Base-by-base conservation (phyloP, 805 yeast species). In the Candida caryicola region DNA sequence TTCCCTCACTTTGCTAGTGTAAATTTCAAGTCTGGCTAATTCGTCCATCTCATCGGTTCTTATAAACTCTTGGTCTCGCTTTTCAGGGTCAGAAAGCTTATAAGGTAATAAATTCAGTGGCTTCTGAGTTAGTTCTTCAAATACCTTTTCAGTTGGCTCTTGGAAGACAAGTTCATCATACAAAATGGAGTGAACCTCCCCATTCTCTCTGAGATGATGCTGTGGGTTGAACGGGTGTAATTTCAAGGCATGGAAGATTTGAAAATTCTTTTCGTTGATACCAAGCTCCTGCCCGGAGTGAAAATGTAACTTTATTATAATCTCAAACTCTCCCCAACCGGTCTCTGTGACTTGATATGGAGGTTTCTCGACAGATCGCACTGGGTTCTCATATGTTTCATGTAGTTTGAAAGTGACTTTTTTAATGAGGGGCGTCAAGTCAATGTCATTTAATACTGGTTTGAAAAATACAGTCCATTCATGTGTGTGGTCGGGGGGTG, bases 251-350 rank as follows among this genome's bases (percentile, higher is more conserved):
- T 93, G 99, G 55, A 88, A 86, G 34, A 93, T 69, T 29, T 81
- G 84, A 33, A 93, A 66, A 60, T 85, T 82, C 66, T 93, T 93
- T 56, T 93, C 99, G 49, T 81, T 82, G 23, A 68, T 64, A 2
- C 73, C 72, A 29, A 69, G 51, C 32, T 69, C 74, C 12, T 95
- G 82, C 21, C 86, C 95, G n/a, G 82, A 74, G 27, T 81, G 82
- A 60, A 93, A 93, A 59, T 82, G 90, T 13, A 93, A 77, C 56
- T 90, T 86, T 39, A 93, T 81, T 26, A 85, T 78, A 44, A 93
- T 84, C 55, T 93, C 99, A 62, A 93, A 93, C 60, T 93, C 99
- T 49, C 99, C 99, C 99, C 99, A 93, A 0, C 99, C 99, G 0
- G 98, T 86, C 55, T 93, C 99, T 2, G 95, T 85, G 19, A 93